phyloP scores from a whole-genome alignment of 2,329 filamentous ascomycete species.

The Diaporthe citri region DNA sequence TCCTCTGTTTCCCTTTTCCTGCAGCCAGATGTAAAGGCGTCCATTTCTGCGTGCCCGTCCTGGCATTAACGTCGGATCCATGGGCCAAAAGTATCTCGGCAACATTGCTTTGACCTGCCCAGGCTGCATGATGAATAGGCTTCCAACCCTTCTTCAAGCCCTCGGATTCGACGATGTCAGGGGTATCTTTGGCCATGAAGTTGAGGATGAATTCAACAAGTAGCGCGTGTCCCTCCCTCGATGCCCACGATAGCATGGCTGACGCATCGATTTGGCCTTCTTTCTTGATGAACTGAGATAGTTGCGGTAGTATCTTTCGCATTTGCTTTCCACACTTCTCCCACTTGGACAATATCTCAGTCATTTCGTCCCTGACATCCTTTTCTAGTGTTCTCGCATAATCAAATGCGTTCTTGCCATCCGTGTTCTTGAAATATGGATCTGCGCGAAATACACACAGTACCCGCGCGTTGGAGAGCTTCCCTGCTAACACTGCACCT shows the following conservation, averaged over 20 bases:
- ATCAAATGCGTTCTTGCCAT: not conserved
- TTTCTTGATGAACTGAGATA: not conserved
- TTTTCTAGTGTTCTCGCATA: rapidly evolving
- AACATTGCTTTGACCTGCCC: not conserved
- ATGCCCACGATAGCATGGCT: not conserved
- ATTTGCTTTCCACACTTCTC: not conserved
- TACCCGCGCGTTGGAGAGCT: not conserved
- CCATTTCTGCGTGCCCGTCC: not conserved
- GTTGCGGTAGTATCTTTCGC: not conserved
- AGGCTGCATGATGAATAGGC: not conserved
- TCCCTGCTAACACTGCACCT: not conserved
- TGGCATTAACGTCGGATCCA: not conserved
- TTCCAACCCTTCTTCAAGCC: not conserved
- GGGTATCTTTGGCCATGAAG: not conserved
- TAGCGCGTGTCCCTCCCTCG: not conserved
- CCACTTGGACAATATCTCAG: not conserved
- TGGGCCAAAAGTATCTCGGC: not conserved
- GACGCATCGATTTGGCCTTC: not conserved
- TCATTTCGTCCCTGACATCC: not conserved
- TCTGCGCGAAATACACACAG: constrained; percentile 7
- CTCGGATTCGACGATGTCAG: not conserved
- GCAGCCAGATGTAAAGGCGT: not conserved
- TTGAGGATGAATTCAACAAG: not conserved
- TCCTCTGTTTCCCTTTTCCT: not conserved
- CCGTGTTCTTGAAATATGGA: not conserved